Percentiles rank a stretch among this genome's conserved stretches.
Evolutionary conservation across 352 stramenopile species (phyloP).

Genomic region (Pythium guiyangense): DNA sequence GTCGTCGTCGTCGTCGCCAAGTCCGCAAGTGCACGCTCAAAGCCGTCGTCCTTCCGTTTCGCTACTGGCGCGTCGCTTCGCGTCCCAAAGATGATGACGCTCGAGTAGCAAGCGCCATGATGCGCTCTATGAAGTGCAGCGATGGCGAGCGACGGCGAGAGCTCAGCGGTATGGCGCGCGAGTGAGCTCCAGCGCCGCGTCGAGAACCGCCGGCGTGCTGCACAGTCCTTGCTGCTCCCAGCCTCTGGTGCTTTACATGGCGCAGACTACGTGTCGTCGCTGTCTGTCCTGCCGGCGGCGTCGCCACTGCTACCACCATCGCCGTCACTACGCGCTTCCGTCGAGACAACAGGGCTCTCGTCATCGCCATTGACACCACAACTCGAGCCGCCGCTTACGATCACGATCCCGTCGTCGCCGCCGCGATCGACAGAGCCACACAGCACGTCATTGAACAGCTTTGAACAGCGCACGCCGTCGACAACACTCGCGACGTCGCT

Average conservation of each 20-base stretch:
- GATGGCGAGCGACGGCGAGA: neutral
- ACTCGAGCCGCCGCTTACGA: slow-evolving; percentile 1
- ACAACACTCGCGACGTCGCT: neutral
- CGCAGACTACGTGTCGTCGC: neutral
- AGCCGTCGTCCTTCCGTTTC: slow-evolving; percentile 5
- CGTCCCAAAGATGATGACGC: too few species aligned
- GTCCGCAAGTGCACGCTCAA: too few species aligned
- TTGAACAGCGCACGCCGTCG: neutral
- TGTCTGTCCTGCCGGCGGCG: neutral
- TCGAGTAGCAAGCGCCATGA: too few species aligned
- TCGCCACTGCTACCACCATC: neutral
- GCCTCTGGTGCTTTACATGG: neutral
- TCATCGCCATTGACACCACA: neutral
- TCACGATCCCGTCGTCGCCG: neutral
- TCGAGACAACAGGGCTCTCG: neutral
- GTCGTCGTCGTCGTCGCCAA: too few species aligned
- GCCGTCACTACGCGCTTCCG: neutral
- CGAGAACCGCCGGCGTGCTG: slow-evolving; percentile 30
- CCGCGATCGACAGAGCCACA: neutral
- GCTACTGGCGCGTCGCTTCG: neutral
- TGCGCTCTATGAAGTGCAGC: too few species aligned
- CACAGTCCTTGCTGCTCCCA: slow-evolving; percentile 11
- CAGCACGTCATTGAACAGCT: neutral
- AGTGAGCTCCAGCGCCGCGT: slow-evolving; percentile 42
- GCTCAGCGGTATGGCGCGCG: slow-evolving; percentile 23